Evolutionary conservation across 768 basidiomycete species (phyloP).

Genomic region (Cyclocybe aegerita): DNA sequence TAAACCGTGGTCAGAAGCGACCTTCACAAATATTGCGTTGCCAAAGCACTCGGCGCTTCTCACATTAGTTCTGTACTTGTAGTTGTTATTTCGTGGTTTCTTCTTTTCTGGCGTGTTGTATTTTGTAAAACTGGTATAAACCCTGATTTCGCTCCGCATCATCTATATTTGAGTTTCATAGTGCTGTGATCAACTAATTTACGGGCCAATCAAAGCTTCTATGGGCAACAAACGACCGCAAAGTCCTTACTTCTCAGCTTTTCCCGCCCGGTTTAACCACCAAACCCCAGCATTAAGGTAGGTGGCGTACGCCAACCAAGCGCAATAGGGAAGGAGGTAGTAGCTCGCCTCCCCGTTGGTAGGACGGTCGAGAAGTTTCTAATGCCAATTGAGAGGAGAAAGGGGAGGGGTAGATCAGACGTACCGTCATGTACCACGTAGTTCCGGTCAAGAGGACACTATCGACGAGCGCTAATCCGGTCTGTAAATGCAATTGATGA

Average conservation of each 20-base stretch:
- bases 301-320: slow-evolving; percentile 64
- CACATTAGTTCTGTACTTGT: too few species aligned
- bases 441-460: slow-evolving; percentile 51
- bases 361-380: slow-evolving; percentile 51
- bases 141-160: too few species aligned
- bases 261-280: slow-evolving; percentile 43
- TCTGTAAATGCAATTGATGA: slow-evolving; percentile 28
- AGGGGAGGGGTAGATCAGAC: background rate
- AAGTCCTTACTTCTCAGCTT: background rate
- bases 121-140: too few species aligned
- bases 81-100: background rate
- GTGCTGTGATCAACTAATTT: too few species aligned
- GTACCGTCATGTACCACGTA: slow-evolving; percentile 60
- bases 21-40: too few species aligned
- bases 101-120: background rate
- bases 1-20: background rate
- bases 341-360: slow-evolving; percentile 49
- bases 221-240: background rate
- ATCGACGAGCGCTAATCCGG: slow-evolving; percentile 54
- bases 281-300: slow-evolving; percentile 70
- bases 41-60: too few species aligned
- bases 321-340: slow-evolving; percentile 63
- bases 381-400: background rate
- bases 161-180: too few species aligned
- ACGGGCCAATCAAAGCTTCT: too few species aligned